These are phyloP conservation scores for Sugiyamaella floridensis DNA, from an alignment of 805 yeast genomes.

Conservation along the genomic window DNA sequence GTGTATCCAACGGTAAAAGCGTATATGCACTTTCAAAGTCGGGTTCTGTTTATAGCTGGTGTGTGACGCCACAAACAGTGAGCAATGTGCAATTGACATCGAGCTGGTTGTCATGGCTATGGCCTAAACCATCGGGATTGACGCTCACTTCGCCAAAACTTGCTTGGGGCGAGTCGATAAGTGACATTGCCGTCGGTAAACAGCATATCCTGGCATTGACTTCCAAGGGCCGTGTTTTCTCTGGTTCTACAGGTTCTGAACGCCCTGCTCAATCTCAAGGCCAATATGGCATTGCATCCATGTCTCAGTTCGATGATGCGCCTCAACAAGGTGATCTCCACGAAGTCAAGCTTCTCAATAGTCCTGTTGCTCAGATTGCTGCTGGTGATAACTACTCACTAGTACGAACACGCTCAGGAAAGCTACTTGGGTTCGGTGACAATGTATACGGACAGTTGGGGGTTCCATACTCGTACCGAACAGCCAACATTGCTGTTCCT, in stretches of 20 bases:
- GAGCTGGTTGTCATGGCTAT: background rate
- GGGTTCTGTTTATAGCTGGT: conserved; percentile 29
- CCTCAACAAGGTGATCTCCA: conserved; percentile 44
- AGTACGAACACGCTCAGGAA: conserved; percentile 59
- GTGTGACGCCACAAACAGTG: background rate
- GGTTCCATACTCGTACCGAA: conserved; percentile 53
- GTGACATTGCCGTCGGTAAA: conserved; percentile 53
- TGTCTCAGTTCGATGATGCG: conserved; percentile 55
- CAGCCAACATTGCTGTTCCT: conserved; percentile 69
- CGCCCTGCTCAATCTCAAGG: conserved; percentile 41
- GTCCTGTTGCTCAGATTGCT: conserved; percentile 50
- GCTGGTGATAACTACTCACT: conserved; percentile 70
- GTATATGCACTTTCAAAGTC: conserved; percentile 38
- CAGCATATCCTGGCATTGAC: conserved; percentile 64
- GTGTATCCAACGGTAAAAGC: conserved; percentile 44
- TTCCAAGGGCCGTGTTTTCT: conserved; percentile 51
- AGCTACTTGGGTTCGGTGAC: conserved; percentile 79
- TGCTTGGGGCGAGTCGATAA: conserved; percentile 43
- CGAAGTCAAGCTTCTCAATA: conserved; percentile 54
- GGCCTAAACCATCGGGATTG: background rate
- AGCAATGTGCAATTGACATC: background rate
- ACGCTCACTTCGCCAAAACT: conserved; percentile 16
- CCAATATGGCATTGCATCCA: conserved; percentile 75
- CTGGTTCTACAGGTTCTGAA: conserved; percentile 49
- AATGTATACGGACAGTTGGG: conserved; percentile 85